Evolutionary conservation across 352 stramenopile genomes (phyloP).

Genomic region (Pythium dissotocum): DNA sequence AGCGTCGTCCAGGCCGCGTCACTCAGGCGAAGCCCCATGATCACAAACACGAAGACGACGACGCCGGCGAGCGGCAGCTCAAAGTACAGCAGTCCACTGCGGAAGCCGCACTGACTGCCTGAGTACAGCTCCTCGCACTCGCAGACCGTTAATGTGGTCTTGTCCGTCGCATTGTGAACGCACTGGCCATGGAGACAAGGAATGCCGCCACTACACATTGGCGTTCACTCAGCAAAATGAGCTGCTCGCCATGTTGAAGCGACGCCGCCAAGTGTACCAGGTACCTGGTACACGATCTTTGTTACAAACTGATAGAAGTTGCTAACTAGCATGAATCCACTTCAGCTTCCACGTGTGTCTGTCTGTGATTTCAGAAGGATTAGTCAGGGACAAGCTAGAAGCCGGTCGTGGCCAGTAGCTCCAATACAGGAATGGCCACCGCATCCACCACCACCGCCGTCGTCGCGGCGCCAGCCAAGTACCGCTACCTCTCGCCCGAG

Average conservation of each 20-base stretch:
- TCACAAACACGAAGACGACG: slow-evolving; percentile 39
- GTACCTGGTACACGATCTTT: not conserved
- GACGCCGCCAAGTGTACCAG: slow-evolving; percentile 11
- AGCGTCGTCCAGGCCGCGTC: slow-evolving; percentile 31
- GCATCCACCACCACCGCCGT: not conserved
- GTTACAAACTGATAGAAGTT: not conserved
- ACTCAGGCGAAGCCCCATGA: slow-evolving; percentile 37
- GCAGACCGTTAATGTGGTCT: slow-evolving; percentile 32
- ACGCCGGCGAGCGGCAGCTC: slow-evolving; percentile 49
- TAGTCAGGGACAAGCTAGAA: slow-evolving; percentile 6
- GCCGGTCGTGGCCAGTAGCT: slow-evolving; percentile 7
- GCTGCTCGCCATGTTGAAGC: slow-evolving; percentile 7
- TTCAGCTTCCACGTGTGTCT: slow-evolving; percentile 3
- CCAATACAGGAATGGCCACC: not conserved
- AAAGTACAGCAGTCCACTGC: slow-evolving; percentile 44
- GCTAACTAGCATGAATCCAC: slow-evolving; percentile 2
- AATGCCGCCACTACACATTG: slow-evolving; percentile 17
- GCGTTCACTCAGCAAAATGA: not conserved
- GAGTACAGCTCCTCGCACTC: slow-evolving; percentile 49
- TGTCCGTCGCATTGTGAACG: slow-evolving; percentile 18
- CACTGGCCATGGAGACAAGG: slow-evolving; percentile 59
- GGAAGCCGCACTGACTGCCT: slow-evolving; percentile 47
- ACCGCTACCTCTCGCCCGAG: slow-evolving; percentile 71
- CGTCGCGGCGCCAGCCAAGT: slow-evolving; percentile 26
- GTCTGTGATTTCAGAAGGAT: slow-evolving; percentile 3